Base-by-base conservation (phyloP, 495 filamentous ascomycete species). In the Chaetomium cochliodes region DNA sequence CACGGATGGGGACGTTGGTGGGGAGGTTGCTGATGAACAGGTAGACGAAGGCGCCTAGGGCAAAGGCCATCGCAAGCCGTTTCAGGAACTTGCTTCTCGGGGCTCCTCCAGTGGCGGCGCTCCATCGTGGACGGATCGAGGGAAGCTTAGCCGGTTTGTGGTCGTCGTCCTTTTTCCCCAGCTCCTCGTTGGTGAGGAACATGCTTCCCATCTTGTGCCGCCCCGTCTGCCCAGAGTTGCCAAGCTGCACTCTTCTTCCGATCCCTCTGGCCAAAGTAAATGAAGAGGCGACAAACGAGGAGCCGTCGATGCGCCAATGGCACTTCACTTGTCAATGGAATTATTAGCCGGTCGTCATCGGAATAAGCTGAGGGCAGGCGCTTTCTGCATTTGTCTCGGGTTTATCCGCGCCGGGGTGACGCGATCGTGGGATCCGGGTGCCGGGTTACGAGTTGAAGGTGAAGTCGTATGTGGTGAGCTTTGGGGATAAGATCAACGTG, bases 91-190 rank as follows among this genome's bases (percentile, higher is more conserved):
- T 77, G 62, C 78, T 73, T 11, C 71, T 74, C 33, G 72, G 70
- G 9, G 42, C 56, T 25, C 58, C 46, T 25, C 58, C 46, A 23
- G 75, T 61, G 25, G 76, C 65, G 42, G 73, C 66, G 58, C 64
- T 67, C 78, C 79, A 81, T 58, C 59, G 65, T n/a, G 63, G 5
- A 18, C 67, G 74, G 4, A 65, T 70, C n/a, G 58, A 55, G 2
- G 65, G 56, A 0, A 33, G 30, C 57, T 67, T 75, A n/a, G 74
- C 64, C 41, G 73, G 69, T 59, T 76, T 79, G 69, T 74, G 79
- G 71, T 83, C 80, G 69, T 83, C 80, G 67, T 83, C 76, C 67
- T 83, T 83, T 74, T 81, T 83, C 41, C 72, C 76, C 58, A 80
- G 39, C 61, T 78, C 80, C 62, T 79, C 79, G 50, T 80, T 72